Base-by-base conservation (phyloP, 345 rosid genomes). In the Brassica cretica region DNA sequence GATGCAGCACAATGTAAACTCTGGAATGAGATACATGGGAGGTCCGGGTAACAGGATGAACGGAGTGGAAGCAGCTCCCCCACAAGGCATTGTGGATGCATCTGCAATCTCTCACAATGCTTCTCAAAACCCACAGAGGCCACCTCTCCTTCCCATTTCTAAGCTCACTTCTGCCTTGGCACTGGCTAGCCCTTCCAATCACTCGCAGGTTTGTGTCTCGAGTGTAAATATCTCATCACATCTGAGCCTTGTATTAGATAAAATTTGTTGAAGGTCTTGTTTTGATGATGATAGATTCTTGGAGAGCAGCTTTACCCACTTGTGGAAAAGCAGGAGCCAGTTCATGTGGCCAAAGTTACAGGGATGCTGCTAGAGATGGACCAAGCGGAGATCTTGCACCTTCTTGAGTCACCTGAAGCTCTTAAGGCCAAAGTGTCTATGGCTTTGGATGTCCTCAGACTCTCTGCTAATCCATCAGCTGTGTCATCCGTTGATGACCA, bases 281-380 rank as follows among this genome's bases (percentile, higher is more conserved):
- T 11, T 41, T 14, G 11, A 46, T 46, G 55, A 12, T 66, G 66
- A 73, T 78, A 90, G 97, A 89, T 91, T 75, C 84, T 93, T 10
- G 98, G 94, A 11, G 91, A 89, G 39, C 89, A 86, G 33, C 90
- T 91, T 16, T 91, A 70, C 83, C 96, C 92, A 24, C 85, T 87
- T 8, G 95, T 93, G 79, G 75, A 85, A 71, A 74, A 77, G 68
- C 83, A 88, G 0, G 92, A 88, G 79, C 89, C 88, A 11, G 83
- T 74, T 12, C 83, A 88, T 41, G 84, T 63, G 4, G 84, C 85
- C 0, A 90, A 91, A 84, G 92, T 93, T 24, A 90, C 97, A 0
- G 98, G 95, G 10, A 86, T 90, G 90, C 60, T 93, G 74, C 78
- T 93, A 70, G 97, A 91, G 85, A 91, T 93, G 89, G 93, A 91